Conservation (phyloP, 2,329 filamentous ascomycete genomes). For the Alternaria brassicicola region DNA sequence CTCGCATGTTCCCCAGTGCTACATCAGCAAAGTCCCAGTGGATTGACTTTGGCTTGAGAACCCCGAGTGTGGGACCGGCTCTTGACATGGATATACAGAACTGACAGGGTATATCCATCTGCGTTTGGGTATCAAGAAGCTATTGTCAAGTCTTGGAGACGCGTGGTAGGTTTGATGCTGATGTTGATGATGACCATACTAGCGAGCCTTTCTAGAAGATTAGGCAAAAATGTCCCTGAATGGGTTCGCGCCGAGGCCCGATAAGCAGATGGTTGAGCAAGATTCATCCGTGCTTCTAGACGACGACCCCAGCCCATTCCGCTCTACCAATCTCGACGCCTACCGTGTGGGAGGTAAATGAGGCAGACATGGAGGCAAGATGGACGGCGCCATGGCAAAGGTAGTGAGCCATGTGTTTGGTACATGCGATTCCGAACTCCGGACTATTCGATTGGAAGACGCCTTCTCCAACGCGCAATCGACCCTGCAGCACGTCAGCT, state of each 20-base stretch:
- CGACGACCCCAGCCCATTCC: not conserved
- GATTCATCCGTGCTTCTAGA: not conserved
- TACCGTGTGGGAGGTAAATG: not conserved
- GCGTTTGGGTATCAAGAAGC: not conserved
- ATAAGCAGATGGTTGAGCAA: not conserved
- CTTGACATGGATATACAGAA: not conserved
- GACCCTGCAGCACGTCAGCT: conserved; percentile 1
- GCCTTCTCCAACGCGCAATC: not conserved
- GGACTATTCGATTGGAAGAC: not conserved
- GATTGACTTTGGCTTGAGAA: not conserved
- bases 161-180: not conserved
- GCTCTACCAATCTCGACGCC: not conserved
- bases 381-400: not conserved
- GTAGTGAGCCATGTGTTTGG: not conserved
- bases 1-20: not conserved
- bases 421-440: not conserved
- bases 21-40: not conserved
- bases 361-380: not conserved
- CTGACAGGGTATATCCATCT: not conserved
- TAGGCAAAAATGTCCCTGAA: not conserved
- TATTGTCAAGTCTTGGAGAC: not conserved
- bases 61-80: not conserved
- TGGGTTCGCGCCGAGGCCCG: not conserved
- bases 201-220: not conserved
- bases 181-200: not conserved